phyloP scores from a whole-genome alignment of 202 grass and related monocot species.

The Alloteropsis angusta region DNA sequence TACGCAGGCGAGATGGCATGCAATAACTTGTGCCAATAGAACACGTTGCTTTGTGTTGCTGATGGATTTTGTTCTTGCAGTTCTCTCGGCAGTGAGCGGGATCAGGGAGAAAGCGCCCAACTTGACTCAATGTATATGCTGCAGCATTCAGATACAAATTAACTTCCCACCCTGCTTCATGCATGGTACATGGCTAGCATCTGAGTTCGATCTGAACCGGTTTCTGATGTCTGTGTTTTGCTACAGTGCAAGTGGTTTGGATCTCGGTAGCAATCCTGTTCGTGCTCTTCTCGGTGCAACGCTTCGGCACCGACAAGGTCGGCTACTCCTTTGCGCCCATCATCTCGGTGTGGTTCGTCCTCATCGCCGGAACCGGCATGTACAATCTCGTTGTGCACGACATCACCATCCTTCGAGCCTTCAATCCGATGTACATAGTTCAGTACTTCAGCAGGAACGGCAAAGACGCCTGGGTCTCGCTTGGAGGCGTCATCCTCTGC shows the following conservation, averaged over 20 bases:
- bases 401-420: conserved; percentile 35
- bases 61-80: conserved; percentile 18
- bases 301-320: conserved; percentile 57
- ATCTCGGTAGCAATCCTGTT: conserved; percentile 50
- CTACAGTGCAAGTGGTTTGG: conserved; percentile 39
- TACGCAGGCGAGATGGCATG: neutral
- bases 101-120: conserved; percentile 41
- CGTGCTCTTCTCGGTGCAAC: conserved; percentile 39
- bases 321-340: conserved; percentile 63
- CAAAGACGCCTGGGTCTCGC: conserved; percentile 59
- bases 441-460: conserved; percentile 62
- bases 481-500: conserved; percentile 54
- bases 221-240: conserved; percentile 9
- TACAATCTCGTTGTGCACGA: conserved; percentile 57
- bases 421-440: conserved; percentile 57
- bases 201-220: neutral
- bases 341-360: conserved; percentile 46
- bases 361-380: conserved; percentile 42
- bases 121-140: conserved; percentile 34
- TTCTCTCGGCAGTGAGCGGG: conserved; percentile 58
- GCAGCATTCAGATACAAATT: neutral
- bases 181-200: neutral
- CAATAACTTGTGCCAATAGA: neutral
- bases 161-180: neutral
- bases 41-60: neutral